Evolutionary conservation across 139 green algal genomes (phyloP), one percentile per base, ranked within the genome.

Genomic region (Coelastrella sp.): DNA sequence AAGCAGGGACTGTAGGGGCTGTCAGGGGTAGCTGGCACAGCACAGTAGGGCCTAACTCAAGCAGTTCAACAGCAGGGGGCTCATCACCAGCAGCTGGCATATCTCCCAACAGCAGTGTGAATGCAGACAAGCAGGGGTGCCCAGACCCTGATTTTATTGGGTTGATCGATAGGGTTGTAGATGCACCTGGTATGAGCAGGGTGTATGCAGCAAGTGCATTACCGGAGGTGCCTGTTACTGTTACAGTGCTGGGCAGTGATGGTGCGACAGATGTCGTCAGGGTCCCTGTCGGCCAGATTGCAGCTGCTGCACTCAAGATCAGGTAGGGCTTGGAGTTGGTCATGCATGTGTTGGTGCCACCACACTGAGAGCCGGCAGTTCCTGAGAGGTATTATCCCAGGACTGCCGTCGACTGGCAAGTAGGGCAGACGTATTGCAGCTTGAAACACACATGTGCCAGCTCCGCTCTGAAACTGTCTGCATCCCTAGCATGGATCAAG

Each of bases 191-290:
- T 64, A 77, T 86, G 77, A 87, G 81, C 60, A 59, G 93, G 58
- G 61, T 94, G 85, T 94, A 94, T 61, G 90, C 90, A 17, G 92
- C 92, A 10, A 80, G 60, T 71, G 82, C 88, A 23, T 80, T 93
- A 56, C 90, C 92, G 4, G 90, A 93, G 6, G 13, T 87, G 47
- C 65, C 82, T 85, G 64, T 78, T 7, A 19, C 73, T 4, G 90
- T 92, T 75, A 92, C 59, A 73, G 73, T 73, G 65, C 14, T 61
- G 5, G 5, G 66, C 65, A 57, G 60, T 81, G 75, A 5, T 60
- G 76, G 11, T 71, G 87, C 22, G 47, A 14, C 82, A 66, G 61
- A 11, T 14, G 64, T 20, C 58, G 87, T 32, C 85, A 92, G 65
- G 86, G 59, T 86, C 71, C 58, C 90, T 16, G 87, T 95, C 3